phyloP scores from a whole-genome alignment of 345 rosid genomes.

The Linum lewisii region DNA sequence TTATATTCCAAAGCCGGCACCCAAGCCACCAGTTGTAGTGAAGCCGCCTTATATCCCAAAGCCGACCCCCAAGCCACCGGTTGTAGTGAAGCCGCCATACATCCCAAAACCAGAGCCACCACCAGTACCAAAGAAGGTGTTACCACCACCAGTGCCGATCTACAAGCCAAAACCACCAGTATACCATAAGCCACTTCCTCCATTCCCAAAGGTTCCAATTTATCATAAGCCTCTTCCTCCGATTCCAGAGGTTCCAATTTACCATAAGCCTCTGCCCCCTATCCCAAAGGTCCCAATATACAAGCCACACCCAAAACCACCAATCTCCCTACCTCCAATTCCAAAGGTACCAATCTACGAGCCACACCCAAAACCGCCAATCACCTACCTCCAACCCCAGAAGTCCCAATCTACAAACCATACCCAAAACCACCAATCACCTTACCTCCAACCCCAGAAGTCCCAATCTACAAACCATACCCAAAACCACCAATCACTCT shows the following conservation, averaged over 20 bases:
- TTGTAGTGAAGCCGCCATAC: not conserved
- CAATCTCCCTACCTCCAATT: not conserved
- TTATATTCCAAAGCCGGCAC: not conserved
- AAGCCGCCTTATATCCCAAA: not conserved
- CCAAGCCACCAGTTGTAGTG: not conserved
- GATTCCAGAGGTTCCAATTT: not conserved
- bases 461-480: conserved; percentile 10
- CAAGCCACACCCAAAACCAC: conserved; percentile 6
- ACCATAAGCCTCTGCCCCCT: conserved; percentile 14
- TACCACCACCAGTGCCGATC: conserved; percentile 1
- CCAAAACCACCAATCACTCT: conserved; percentile 11
- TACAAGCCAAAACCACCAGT: conserved; percentile 3
- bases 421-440: not conserved
- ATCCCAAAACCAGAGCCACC: not conserved
- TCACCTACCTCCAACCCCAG: conserved; percentile 6
- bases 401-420: conserved; percentile 19
- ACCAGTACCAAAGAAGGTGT: conserved; percentile 1
- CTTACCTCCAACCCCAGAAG: not conserved
- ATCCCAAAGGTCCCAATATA: conserved; percentile 22
- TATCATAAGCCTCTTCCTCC: conserved; percentile 15
- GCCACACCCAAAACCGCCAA: conserved; percentile 13
- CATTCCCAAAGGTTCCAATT: conserved; percentile 6
- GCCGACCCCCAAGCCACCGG: conserved; percentile 1
- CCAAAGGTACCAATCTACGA: conserved; percentile 5
- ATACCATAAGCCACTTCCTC: conserved; percentile 11